A percentile compares a stretch with the other conserved stretches of the same genome.
Evolutionary conservation across 2,329 filamentous ascomycete species (phyloP).

Genomic region (Ophiostoma himal-ulmi): DNA sequence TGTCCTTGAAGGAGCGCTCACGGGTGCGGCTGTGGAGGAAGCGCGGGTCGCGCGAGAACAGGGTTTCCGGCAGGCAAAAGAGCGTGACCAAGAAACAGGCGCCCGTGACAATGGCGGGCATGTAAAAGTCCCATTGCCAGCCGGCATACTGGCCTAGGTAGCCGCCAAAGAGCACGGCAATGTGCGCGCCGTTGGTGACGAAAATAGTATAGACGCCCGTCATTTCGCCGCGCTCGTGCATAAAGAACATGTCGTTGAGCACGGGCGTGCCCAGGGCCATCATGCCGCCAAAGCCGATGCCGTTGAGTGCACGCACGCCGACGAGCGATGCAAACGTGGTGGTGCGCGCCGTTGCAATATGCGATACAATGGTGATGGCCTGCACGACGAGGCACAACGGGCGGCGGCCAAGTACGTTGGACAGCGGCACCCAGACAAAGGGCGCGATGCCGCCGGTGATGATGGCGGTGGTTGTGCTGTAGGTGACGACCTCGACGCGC

Average conservation of each 20-base stretch:
- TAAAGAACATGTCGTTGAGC: conserved; percentile 26
- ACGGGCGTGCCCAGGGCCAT: conserved; percentile 25
- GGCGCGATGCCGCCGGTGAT: conserved; percentile 23
- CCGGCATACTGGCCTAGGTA: conserved; percentile 23
- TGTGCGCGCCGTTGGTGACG: conserved; percentile 25
- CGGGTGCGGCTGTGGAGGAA: conserved; percentile 17
- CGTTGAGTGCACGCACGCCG: conserved; percentile 24
- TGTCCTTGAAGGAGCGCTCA: conserved; percentile 15
- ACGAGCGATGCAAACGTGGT: conserved; percentile 19
- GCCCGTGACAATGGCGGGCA: conserved; percentile 23
- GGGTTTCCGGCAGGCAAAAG: conserved; percentile 21
- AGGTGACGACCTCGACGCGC: conserved; percentile 21
- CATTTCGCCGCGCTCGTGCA: conserved; percentile 25
- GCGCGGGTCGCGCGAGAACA: conserved; percentile 20
- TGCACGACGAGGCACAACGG: conserved; percentile 23
- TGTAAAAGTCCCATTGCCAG: conserved; percentile 25
- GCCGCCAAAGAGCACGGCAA: conserved; percentile 23
- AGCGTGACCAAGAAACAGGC: conserved; percentile 17
- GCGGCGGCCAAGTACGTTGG: conserved; percentile 25
- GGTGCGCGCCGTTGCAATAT: conserved; percentile 21
- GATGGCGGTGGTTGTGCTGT: conserved; percentile 24
- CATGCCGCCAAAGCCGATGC: conserved; percentile 24
- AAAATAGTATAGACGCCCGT: conserved; percentile 26
- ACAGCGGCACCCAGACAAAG: conserved; percentile 22
- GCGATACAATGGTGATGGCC: conserved; percentile 20